Conservation (phyloP, 192 early-diverging fungal genomes). For the Chytriomyces confervae region DNA sequence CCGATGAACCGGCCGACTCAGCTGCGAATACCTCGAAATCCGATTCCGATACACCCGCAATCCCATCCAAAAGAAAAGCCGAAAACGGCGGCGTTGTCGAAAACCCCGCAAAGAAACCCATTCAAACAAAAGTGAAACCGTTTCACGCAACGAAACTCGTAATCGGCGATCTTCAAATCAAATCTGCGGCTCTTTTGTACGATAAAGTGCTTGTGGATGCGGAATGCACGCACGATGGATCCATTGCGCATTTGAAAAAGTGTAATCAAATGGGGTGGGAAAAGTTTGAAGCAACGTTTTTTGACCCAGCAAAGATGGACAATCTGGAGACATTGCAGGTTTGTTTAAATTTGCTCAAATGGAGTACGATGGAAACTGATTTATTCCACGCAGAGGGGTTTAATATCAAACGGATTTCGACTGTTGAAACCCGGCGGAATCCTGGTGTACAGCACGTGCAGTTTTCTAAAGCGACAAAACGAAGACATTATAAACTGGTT, state of each 20-base stretch:
- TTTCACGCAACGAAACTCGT: slow-evolving; percentile 82
- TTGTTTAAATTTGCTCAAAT: not conserved
- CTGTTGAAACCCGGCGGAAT: slow-evolving; percentile 76
- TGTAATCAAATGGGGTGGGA: slow-evolving; percentile 84
- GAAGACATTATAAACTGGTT: slow-evolving; percentile 87
- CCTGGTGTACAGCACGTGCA: slow-evolving; percentile 79
- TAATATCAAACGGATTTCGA: slow-evolving; percentile 79
- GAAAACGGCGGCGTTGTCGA: too few relatives aligned
- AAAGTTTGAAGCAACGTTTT: slow-evolving; percentile 61
- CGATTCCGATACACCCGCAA: slow-evolving; percentile 25
- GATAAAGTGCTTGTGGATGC: slow-evolving; percentile 75
- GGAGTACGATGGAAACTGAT: not conserved
- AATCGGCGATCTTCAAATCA: slow-evolving; percentile 61
- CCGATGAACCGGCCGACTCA: not conserved
- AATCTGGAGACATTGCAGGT: slow-evolving; percentile 71
- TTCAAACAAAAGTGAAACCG: slow-evolving; percentile 52
- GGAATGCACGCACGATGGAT: slow-evolving; percentile 94
- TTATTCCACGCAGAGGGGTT: slow-evolving; percentile 49
- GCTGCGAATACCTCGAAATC: not conserved
- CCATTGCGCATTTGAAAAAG: slow-evolving; percentile 38
- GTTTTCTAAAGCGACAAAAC: slow-evolving; percentile 69
- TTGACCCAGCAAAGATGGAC: slow-evolving; percentile 64
- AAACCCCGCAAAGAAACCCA: not conserved
- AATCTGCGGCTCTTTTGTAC: slow-evolving; percentile 52
- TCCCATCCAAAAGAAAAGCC: not conserved